Percentiles rank a stretch among this genome's conserved stretches.
Conservation (phyloP, 1,284 basidiomycete genomes). For the Fomitiporia mediterranea region DNA sequence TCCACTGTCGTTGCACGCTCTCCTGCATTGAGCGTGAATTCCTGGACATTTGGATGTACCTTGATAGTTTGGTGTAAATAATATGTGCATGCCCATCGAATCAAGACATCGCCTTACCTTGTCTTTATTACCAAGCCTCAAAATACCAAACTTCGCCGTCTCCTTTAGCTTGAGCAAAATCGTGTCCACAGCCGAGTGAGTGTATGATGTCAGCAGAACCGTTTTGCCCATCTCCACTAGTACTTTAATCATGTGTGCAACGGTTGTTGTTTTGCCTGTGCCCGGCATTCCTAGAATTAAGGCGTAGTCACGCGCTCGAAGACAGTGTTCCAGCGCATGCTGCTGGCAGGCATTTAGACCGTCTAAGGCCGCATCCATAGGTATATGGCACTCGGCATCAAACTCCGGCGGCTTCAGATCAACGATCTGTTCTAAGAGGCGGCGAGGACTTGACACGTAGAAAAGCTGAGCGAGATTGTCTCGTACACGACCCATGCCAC, state of each 20-base stretch:
- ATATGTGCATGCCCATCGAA: constrained; percentile 1
- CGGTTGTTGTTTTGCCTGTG: constrained; percentile 96
- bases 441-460: constrained; percentile 66
- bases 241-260: constrained; percentile 81
- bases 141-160: constrained; percentile 61
- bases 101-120: constrained; percentile 54
- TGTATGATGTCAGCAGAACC: constrained; percentile 88
- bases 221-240: constrained; percentile 81
- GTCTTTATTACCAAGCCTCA: constrained; percentile 87
- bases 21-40: constrained; percentile 61
- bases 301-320: constrained; percentile 85
- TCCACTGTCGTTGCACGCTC: constrained; percentile 59
- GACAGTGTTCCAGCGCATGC: constrained; percentile 67
- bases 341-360: constrained; percentile 74
- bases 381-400: constrained; percentile 32
- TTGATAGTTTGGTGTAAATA: constrained; percentile 28
- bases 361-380: constrained; percentile 15
- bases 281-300: constrained; percentile 97
- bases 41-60: constrained; percentile 76
- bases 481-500: constrained; percentile 83
- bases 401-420: constrained; percentile 74
- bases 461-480: constrained; percentile 91
- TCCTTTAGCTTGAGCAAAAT: constrained; percentile 80
- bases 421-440: constrained; percentile 71
- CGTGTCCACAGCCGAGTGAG: constrained; percentile 96